These are phyloP conservation scores for Prunus campanulata DNA, from an alignment of 306 rosid species.

Conservation along the genomic window DNA sequence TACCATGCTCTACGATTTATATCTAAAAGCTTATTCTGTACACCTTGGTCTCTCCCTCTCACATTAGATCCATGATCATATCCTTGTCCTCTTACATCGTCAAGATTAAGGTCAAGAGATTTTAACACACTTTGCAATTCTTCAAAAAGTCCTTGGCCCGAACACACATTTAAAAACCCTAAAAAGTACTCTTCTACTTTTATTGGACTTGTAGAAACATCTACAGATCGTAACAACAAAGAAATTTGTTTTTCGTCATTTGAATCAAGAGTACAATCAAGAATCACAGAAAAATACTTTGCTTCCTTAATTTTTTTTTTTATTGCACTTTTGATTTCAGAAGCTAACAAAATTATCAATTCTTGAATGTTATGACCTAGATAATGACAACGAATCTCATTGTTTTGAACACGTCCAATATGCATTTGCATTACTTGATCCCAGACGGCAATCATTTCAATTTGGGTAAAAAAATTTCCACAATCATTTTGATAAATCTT, in stretches of 20 bases:
- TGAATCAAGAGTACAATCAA: neutral
- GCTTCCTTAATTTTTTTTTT: neutral
- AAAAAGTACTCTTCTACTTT: conserved; percentile 9
- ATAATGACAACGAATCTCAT: neutral
- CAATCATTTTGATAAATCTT: neutral
- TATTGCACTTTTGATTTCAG: neutral
- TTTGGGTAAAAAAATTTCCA: neutral
- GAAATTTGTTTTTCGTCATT: neutral
- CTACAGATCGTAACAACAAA: conserved; percentile 1
- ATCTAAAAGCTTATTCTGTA: neutral
- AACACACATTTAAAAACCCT: neutral
- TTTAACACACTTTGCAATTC: neutral
- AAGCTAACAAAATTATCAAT: neutral
- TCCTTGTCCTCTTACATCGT: neutral
- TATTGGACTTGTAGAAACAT: neutral
- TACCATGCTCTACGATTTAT: neutral
- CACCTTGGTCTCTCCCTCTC: neutral
- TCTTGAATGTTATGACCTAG: neutral
- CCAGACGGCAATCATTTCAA: neutral
- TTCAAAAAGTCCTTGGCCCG: neutral
- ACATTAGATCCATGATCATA: neutral
- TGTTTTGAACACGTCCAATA: neutral
- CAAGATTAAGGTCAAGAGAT: conserved; percentile 12
- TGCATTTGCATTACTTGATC: neutral
- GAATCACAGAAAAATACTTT: neutral